Evolutionary conservation across 2,329 filamentous ascomycete genomes (phyloP).

Genomic region (Cladosporium phlei): DNA sequence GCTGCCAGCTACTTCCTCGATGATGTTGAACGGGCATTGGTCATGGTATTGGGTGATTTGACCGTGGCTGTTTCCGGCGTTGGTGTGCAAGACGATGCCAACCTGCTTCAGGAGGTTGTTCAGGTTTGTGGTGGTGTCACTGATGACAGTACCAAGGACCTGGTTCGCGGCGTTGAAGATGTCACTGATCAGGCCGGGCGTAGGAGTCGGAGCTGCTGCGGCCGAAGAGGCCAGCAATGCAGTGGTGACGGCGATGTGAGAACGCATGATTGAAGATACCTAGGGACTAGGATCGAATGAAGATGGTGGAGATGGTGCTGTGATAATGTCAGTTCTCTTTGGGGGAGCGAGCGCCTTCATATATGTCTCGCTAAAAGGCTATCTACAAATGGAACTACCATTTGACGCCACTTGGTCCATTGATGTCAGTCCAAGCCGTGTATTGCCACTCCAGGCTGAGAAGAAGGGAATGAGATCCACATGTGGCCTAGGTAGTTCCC

Average conservation of each 20-base stretch:
- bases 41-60: neutral
- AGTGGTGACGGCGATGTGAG: neutral
- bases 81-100: constrained; percentile 3
- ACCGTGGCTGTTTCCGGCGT: constrained; percentile 8
- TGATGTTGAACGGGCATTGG: constrained; percentile 3
- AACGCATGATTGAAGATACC: constrained; percentile 3
- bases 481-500: neutral
- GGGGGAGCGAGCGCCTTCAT: neutral
- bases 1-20: neutral
- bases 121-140: neutral
- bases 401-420: neutral
- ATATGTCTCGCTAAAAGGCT: neutral
- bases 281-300: neutral
- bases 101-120: constrained; percentile 4
- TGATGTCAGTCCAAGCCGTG: neutral
- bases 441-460: neutral
- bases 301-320: neutral
- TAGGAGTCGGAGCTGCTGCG: constrained; percentile 4
- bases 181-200: constrained; percentile 1
- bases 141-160: neutral
- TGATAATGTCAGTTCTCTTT: neutral
- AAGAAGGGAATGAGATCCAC: neutral
- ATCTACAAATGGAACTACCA: neutral
- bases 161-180: neutral
- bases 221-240: constrained; percentile 3